Base-by-base conservation (phyloP, 108 stramenopile genomes). In the Aurantiochytrium sp. region DNA sequence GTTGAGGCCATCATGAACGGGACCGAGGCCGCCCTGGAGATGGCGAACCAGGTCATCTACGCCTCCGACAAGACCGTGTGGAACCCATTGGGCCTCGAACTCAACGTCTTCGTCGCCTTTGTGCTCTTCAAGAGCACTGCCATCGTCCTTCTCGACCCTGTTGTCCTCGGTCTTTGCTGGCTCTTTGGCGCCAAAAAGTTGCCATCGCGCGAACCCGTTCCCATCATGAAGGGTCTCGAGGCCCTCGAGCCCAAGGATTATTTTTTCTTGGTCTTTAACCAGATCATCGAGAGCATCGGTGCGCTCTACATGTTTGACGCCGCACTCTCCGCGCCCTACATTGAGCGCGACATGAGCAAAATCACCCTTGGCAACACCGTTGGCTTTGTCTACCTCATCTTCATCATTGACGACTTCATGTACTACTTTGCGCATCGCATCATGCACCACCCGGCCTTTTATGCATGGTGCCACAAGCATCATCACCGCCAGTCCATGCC, bases 401-500 rank as follows among this genome's bases (percentile, higher is more conserved):
- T 96, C 89, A 90, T 96, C 14, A 92, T 96, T 21, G 92, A 97
- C 93, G 97, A 97, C 73, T 28, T 95, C 44, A 91, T 94, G 73
- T 97, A 97, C 90, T 96, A 95, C 19, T 94, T 94, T 43, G 93
- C 95, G 44, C 97, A 97, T 91, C 96, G 95, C 59, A 23, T 95
- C 10, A 88, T 97, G 90, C 97, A 97, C 89, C 57, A 92, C 59
- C 95, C 96, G 25, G 71, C 73, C 49, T n/a, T 96, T 14, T 97
- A 97, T 91, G 94, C 96, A 3, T 89, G 94, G 64, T 91, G 97
- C 47, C 97, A 97, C 95, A 97, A 97, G 91, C 97, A 97, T 92
- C 97, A 97, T 93, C 97, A 97, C 89, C 92, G 96, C 58, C 97
- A 97, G 88, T 95, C 97, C 89, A 96, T 92, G 83, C 97, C 97